These are phyloP conservation scores for Tylopilus sp. DNA, from an alignment of 1,284 basidiomycete genomes.

Conservation along the genomic window DNA sequence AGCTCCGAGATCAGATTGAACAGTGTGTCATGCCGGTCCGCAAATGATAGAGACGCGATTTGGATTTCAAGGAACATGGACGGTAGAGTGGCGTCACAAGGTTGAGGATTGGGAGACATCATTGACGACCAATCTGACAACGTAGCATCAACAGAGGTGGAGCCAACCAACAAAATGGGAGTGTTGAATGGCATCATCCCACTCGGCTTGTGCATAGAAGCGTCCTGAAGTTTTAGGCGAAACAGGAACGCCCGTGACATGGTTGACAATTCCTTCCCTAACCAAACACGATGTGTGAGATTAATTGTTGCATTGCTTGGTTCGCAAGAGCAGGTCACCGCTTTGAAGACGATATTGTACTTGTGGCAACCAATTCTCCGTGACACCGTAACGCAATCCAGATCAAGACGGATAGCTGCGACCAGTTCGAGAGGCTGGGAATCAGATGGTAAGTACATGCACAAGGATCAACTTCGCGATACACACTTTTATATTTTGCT, in stretches of 20 bases:
- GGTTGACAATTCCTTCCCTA: constrained; percentile 46
- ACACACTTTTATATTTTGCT: constrained; percentile 16
- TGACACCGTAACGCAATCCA: constrained; percentile 27
- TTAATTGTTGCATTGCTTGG: constrained; percentile 49
- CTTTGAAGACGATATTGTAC: constrained; percentile 45
- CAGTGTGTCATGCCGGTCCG: constrained; percentile 53
- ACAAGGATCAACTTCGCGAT: not conserved
- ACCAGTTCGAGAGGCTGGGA: constrained; percentile 24
- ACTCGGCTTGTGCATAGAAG: constrained; percentile 31
- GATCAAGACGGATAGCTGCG: constrained; percentile 12
- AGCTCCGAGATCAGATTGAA: constrained; percentile 36
- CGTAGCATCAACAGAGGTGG: constrained; percentile 44
- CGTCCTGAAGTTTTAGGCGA: constrained; percentile 41
- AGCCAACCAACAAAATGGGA: constrained; percentile 48
- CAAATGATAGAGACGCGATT: constrained; percentile 49
- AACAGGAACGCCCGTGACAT: constrained; percentile 49
- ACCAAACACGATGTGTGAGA: constrained; percentile 49
- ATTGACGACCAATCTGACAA: constrained; percentile 58
- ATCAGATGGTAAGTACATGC: constrained; percentile 6
- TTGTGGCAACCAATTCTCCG: constrained; percentile 36
- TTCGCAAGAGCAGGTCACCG: constrained; percentile 40
- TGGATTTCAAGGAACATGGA: constrained; percentile 51
- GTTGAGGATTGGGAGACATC: constrained; percentile 35
- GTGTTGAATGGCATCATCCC: constrained; percentile 22
- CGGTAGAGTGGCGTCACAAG: constrained; percentile 61